Conservation (phyloP, 2,329 filamentous ascomycete genomes). For the Colletotrichum tamarilloi region DNA sequence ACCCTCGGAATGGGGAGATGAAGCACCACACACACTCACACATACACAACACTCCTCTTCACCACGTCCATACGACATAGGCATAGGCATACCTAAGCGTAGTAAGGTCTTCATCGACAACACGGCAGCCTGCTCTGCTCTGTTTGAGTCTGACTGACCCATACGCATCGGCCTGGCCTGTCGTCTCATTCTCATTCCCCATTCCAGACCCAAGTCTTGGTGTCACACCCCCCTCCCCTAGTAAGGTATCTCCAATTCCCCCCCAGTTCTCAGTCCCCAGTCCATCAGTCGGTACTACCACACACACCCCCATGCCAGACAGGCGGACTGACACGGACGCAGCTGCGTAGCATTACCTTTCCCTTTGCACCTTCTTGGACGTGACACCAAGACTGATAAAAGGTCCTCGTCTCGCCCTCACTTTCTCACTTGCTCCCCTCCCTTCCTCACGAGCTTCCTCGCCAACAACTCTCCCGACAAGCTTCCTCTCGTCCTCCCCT, state of each 20-base stretch:
- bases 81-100: no score
- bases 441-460: conserved; percentile 31
- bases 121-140: not conserved
- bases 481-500: conserved; percentile 13
- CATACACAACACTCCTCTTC: not conserved
- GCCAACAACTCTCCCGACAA: conserved; percentile 10
- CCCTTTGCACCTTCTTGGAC: not conserved
- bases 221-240: not conserved
- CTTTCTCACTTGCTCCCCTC: not conserved
- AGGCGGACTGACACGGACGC: conserved; percentile 29
- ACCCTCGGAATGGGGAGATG: conserved; percentile 31
- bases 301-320: not conserved
- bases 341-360: not conserved
- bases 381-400: conserved; percentile 31
- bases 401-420: conserved; percentile 29
- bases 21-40: conserved; percentile 22
- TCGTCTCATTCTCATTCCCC: conserved; percentile 12
- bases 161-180: conserved; percentile 1
- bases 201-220: not conserved
- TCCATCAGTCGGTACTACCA: conserved; percentile 6
- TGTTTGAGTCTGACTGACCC: not conserved
- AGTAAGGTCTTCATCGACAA: not conserved
- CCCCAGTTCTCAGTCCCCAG: not conserved
- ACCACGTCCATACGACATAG: no score
- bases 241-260: not conserved